Evolutionary conservation across 331 rosid species (phyloP), one percentile per base, ranked within the genome.

Genomic region (Pyracantha coccinea): DNA sequence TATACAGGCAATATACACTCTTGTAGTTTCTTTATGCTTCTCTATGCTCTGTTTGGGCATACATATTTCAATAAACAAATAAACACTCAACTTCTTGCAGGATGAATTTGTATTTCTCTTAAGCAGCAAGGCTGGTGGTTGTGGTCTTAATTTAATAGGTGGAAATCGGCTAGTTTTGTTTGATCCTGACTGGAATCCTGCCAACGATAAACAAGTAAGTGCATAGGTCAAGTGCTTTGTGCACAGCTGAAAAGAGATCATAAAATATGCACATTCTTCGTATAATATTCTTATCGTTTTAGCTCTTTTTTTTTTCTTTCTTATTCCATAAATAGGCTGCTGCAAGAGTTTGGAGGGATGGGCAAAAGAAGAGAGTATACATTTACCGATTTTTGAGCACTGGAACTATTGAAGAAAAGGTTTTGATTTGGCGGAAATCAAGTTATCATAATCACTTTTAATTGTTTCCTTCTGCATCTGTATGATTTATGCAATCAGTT

Each of bases 81-180:
- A 8, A 64, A 41, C 27, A 65, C 61, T 71, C 76, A 59, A 32
- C 45, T 54, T 62, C 54, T 78, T 79, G 87, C 90, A 93, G 98
- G 98, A 89, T 45, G 91, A 93, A 78, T 93, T 93, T 79, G 93
- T 80, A 77, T 93, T 93, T 88, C 97, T 93, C 67, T 84, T 93
- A 69, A 93, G 98, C 90, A 93, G 98, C 85, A 93, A 93, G 90
- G 98, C 98, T 82, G 98, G 98, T 79, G 98, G 98, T 66, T 93
- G 98, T 79, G 98, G 98, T 76, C 97, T 93, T 77, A 93, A 93
- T 87, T 85, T 93, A 83, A 93, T 93, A 71, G 98, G 98, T 61
- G 98, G 96, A 88, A 93, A 88, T 79, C 97, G 98, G 69, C 88
- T 93, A 52, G 92, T 93, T 69, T 81, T 93, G 85, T 93, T 93